Evolutionary conservation across 768 basidiomycete genomes (phyloP).

Genomic region (Kondoa malvinella): DNA sequence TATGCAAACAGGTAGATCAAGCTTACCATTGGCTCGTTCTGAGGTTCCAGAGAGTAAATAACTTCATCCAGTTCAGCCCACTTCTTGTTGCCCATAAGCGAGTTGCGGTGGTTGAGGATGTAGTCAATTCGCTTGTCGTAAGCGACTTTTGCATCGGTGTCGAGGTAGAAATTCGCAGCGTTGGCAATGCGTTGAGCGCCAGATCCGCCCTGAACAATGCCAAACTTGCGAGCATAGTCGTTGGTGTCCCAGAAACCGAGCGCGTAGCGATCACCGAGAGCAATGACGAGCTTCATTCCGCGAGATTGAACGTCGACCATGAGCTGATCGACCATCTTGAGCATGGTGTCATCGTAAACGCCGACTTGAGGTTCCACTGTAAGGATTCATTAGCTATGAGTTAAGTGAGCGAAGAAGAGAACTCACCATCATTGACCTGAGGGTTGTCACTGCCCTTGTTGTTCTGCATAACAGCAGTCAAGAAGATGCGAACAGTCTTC

Average conservation of each 20-base stretch:
- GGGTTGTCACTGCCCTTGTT: conserved; percentile 24
- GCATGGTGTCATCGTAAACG: conserved; percentile 28
- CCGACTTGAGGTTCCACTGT: conserved; percentile 26
- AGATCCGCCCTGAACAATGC: conserved; percentile 19
- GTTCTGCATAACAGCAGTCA: conserved; percentile 17
- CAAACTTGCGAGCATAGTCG: conserved; percentile 25
- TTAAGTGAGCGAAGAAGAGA: background rate
- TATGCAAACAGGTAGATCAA: background rate
- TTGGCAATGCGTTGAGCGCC: conserved; percentile 23
- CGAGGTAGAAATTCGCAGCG: conserved; percentile 25
- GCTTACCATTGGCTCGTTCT: conserved; percentile 5
- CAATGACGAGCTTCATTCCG: conserved; percentile 27
- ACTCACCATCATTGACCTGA: conserved; percentile 17
- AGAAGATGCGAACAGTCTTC: conserved; percentile 26
- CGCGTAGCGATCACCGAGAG: conserved; percentile 28
- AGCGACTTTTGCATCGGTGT: conserved; percentile 11
- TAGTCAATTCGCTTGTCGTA: conserved; percentile 25
- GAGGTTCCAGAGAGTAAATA: conserved; percentile 17
- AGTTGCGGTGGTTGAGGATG: conserved; percentile 25
- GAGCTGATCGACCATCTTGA: conserved; percentile 27
- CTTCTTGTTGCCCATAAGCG: conserved; percentile 18
- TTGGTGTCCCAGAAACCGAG: conserved; percentile 29
- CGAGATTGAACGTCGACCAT: conserved; percentile 25
- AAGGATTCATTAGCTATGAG: background rate
- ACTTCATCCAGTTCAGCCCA: conserved; percentile 26